Percentiles rank a stretch among this genome's conserved stretches.
Evolutionary conservation across 192 early-diverging fungal genomes (phyloP).

Genomic region (Coemansia sp.): DNA sequence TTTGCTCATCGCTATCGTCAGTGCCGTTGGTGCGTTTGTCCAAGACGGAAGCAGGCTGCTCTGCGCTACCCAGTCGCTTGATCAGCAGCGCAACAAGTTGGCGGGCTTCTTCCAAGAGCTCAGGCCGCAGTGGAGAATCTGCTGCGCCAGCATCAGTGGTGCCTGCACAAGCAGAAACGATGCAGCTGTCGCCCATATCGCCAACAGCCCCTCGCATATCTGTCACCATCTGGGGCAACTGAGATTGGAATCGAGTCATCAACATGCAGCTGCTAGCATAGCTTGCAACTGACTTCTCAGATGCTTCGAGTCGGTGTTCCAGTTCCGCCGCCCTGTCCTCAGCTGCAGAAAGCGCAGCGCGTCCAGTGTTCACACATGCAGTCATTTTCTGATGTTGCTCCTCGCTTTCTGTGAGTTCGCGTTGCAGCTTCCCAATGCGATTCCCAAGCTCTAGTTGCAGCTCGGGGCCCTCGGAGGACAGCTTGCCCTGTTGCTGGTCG

Average conservation of each 20-base stretch:
- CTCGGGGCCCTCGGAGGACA: constrained; percentile 15
- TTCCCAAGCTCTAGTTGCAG: constrained; percentile 7
- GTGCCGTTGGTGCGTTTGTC: not conserved
- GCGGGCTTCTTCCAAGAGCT: not conserved
- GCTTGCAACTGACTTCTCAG: constrained; percentile 38
- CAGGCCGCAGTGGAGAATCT: not conserved
- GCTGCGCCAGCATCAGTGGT: not conserved
- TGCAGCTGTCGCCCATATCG: not conserved
- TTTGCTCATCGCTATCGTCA: not conserved
- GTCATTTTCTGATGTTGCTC: constrained; percentile 8
- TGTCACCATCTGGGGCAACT: not conserved
- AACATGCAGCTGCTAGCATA: constrained; percentile 26
- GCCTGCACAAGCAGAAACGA: not conserved
- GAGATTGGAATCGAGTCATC: constrained; percentile 5
- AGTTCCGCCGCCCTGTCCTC: constrained; percentile 26
- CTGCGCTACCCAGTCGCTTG: not conserved
- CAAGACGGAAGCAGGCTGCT: not conserved
- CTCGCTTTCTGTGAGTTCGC: constrained; percentile 19
- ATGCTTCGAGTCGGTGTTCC: constrained; percentile 32
- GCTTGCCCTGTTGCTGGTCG: constrained; percentile 14
- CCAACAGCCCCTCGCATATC: not conserved
- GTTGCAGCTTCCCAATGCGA: constrained; percentile 30
- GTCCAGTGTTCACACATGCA: constrained; percentile 7
- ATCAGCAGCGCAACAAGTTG: not conserved
- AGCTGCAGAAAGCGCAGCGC: constrained; percentile 9